Conservation (phyloP, 176 grass and related monocot species). For the Aegilops bicornis region DNA sequence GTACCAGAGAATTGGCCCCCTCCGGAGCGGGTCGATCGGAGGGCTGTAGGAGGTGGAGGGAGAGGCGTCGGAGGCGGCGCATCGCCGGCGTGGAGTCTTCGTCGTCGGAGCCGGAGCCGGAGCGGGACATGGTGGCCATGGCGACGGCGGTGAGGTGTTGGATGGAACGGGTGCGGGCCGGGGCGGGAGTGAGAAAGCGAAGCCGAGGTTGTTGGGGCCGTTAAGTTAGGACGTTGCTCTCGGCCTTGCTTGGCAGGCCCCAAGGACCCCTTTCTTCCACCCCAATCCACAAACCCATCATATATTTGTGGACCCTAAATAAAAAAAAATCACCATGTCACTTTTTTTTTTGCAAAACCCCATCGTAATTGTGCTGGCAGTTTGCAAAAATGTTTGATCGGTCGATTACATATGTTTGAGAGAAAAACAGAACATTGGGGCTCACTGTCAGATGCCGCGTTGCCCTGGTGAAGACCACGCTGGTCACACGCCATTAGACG, state of each 20-base stretch:
- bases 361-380: too few species aligned
- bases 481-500: too few species aligned
- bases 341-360: too few species aligned
- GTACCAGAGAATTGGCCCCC: slow-evolving; percentile 2
- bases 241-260: too few species aligned
- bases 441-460: too few species aligned
- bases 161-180: slow-evolving; percentile 36
- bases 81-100: slow-evolving; percentile 14
- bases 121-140: slow-evolving; percentile 7
- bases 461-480: too few species aligned
- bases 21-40: neutral
- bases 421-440: accelerated
- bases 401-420: too few species aligned
- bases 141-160: neutral
- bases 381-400: too few species aligned
- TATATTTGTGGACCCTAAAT: too few species aligned
- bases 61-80: slow-evolving; percentile 56
- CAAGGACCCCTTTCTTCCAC: too few species aligned
- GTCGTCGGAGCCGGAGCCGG: neutral
- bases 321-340: too few species aligned
- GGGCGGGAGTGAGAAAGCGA: neutral
- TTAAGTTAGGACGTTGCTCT: slow-evolving; percentile 12
- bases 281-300: too few species aligned
- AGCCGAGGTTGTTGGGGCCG: neutral
- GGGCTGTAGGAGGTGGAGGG: slow-evolving; percentile 60